Evolutionary conservation across 805 yeast species (phyloP).

Genomic region (Candida maris): DNA sequence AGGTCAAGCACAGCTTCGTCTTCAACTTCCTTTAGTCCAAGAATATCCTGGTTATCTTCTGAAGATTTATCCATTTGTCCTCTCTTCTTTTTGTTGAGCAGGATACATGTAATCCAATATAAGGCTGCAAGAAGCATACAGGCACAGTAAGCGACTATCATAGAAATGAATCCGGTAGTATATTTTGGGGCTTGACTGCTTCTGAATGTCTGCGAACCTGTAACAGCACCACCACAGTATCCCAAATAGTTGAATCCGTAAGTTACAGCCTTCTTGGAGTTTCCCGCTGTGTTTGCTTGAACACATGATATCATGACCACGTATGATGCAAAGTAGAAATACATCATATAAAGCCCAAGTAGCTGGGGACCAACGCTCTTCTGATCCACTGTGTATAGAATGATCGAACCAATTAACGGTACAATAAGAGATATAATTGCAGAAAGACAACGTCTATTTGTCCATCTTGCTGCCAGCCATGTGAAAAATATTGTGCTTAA

Average conservation of each 20-base stretch:
- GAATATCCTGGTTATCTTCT: neutral
- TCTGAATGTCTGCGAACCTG: conserved; percentile 53
- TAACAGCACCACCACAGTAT: conserved; percentile 45
- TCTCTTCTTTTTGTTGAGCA: conserved; percentile 6
- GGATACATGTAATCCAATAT: conserved; percentile 6
- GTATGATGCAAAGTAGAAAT: conserved; percentile 22
- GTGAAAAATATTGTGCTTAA: conserved; percentile 15
- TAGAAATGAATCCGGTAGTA: conserved; percentile 25
- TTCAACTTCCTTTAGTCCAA: conserved; percentile 1
- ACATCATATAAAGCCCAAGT: conserved; percentile 23
- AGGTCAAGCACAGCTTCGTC: conserved; percentile 9
- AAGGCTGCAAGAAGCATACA: conserved; percentile 6
- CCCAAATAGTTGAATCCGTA: conserved; percentile 33
- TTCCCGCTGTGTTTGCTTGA: conserved; percentile 40
- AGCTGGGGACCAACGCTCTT: conserved; percentile 9
- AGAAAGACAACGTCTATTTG: conserved; percentile 12
- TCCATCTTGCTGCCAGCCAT: conserved; percentile 11
- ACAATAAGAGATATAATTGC: conserved; percentile 13
- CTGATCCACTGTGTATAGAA: conserved; percentile 15
- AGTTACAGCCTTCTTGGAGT: conserved; percentile 48
- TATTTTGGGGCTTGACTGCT: conserved; percentile 44
- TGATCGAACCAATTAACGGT: conserved; percentile 16
- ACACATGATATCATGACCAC: conserved; percentile 29
- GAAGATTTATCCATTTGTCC: neutral
- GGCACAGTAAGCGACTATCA: conserved; percentile 9